Evolutionary conservation across 2,329 filamentous ascomycete genomes (phyloP).

Genomic region (Amphichorda felina): DNA sequence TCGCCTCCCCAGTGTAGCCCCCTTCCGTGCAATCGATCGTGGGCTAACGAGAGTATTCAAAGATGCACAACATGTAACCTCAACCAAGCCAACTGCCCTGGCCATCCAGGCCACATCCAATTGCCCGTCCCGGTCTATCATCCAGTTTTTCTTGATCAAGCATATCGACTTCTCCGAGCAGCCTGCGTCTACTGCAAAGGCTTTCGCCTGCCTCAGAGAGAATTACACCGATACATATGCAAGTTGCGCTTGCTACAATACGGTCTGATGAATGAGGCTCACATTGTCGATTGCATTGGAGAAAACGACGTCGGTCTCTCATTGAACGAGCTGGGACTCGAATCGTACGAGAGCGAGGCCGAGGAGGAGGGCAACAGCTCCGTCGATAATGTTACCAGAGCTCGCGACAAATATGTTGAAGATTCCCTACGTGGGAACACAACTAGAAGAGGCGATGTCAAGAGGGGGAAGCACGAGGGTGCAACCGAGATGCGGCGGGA

Average conservation of each 20-base stretch:
- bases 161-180: slow-evolving; percentile 71
- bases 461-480: slow-evolving; percentile 69
- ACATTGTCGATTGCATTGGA: slow-evolving; percentile 40
- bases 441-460: slow-evolving; percentile 32
- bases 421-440: slow-evolving; percentile 53
- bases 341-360: slow-evolving; percentile 38
- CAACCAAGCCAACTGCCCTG: slow-evolving; percentile 70
- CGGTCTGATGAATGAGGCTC: slow-evolving; percentile 63
- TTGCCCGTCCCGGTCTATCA: slow-evolving; percentile 90
- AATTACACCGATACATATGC: slow-evolving; percentile 70
- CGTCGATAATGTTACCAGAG: slow-evolving; percentile 40
- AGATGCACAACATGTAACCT: slow-evolving; percentile 92
- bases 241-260: slow-evolving; percentile 78
- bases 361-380: slow-evolving; percentile 48
- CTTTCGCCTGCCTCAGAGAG: slow-evolving; percentile 65
- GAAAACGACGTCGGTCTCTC: slow-evolving; percentile 27
- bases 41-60: neutral
- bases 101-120: slow-evolving; percentile 91
- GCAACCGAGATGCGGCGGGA: slow-evolving; percentile 64
- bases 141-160: slow-evolving; percentile 91
- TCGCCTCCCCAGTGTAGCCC: neutral
- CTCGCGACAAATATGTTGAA: slow-evolving; percentile 57
- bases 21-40: neutral
- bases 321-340: slow-evolving; percentile 23
- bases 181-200: slow-evolving; percentile 87